Evolutionary conservation across 2,329 filamentous ascomycete genomes (phyloP), one percentile per base, ranked within the genome.

Genomic region (Didymella glomerata): DNA sequence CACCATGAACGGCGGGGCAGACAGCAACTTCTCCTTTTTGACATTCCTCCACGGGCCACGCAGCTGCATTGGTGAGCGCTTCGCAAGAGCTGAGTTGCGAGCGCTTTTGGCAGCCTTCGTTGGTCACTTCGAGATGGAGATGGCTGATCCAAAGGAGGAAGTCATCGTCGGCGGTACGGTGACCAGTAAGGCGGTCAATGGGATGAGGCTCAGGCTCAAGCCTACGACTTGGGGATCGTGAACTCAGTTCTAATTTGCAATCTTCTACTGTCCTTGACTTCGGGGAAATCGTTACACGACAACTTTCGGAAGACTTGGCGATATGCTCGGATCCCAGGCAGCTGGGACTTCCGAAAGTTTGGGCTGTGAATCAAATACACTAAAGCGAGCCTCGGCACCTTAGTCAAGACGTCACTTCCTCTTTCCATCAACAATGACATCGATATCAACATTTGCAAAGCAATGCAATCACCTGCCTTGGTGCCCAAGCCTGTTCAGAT

Each of bases 41-140:
- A 81, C 79, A 0, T 83, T 82, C 59, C 64, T 81, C 18, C 79
- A 82, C 53, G 77, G 77, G 1, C 77, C 77, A 9, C 62, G 77
- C 20, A 76, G 71, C 53, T 79, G 77, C 52, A 78, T 77, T 56
- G 77, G 77, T 2, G 71, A 78, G 62, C 68, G 63, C 28, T 78
- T 78, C 63, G 77, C 76, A 10, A 63, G 74, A 34, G 75, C 73
- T 5, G 77, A 78, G 57, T 51, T 79, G 67, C 66, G 76, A 48
- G 68, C 70, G 18, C 41, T 79, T 45, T 52, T 78, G 13, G 75
- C 76, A 14, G 72, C 68, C n/a, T 71, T 78, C 40, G 69, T 74
- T 11, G 70, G 70, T 0, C 62, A 49, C 2, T 78, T 78, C 54
- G 69, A 75, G 54, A 71, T 76, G 69, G 52, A 69, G 41, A 67